Conservation (phyloP, 306 rosid species). For the Vigna trinervia region DNA sequence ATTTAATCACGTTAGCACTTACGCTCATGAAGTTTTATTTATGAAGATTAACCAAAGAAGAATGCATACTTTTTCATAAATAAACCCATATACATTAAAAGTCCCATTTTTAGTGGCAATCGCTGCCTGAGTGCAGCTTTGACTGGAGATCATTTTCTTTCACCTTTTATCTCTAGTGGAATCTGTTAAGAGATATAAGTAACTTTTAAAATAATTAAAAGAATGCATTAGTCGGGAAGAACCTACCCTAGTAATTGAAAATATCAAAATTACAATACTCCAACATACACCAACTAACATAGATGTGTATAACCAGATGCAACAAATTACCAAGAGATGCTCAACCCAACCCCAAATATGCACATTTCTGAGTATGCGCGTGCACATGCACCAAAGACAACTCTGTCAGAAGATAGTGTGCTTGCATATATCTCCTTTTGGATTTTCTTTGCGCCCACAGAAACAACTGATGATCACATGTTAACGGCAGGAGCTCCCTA, state of each 20-base stretch:
- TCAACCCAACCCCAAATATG: constrained; percentile 43
- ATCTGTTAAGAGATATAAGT: background rate
- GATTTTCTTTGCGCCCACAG: constrained; percentile 32
- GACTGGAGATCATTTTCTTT: constrained; percentile 15
- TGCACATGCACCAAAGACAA: constrained; percentile 36
- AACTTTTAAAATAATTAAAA: background rate
- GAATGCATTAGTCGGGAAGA: background rate
- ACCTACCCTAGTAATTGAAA: constrained; percentile 40
- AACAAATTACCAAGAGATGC: constrained; percentile 35
- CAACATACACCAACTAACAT: constrained; percentile 38
- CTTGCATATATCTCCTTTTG: constrained; percentile 38
- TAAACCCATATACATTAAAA: background rate
- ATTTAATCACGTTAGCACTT: too few species aligned
- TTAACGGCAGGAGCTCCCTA: constrained; percentile 92
- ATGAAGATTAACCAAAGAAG: background rate
- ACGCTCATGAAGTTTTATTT: background rate
- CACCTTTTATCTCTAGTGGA: background rate
- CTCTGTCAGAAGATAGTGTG: constrained; percentile 35
- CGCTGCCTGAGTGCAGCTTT: constrained; percentile 24
- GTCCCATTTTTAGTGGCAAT: constrained; percentile 16
- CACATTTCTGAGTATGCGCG: constrained; percentile 43
- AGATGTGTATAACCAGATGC: constrained; percentile 33
- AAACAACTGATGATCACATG: constrained; percentile 59
- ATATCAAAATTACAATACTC: constrained; percentile 27
- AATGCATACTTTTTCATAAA: too few species aligned